A percentile compares a stretch with the other conserved stretches of the same genome.
Conservation (phyloP, 805 yeast species). For the Tetrapisispora pingtungensis region DNA sequence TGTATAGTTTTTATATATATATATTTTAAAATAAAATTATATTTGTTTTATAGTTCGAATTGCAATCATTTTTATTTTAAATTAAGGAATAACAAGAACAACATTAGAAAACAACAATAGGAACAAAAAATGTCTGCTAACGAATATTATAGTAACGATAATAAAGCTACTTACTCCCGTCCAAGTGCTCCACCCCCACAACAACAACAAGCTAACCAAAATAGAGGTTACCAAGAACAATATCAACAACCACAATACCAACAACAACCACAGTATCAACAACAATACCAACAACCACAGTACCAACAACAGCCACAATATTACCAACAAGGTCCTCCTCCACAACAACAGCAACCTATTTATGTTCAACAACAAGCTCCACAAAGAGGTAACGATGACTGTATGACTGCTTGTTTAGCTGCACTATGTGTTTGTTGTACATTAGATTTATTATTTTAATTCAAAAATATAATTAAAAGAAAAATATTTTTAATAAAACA, state of each 20-base stretch:
- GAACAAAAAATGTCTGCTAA: slow-evolving; percentile 18
- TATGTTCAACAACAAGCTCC: slow-evolving; percentile 43
- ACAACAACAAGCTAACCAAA: slow-evolving; percentile 4
- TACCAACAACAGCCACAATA: slow-evolving; percentile 32
- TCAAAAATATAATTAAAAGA: not conserved
- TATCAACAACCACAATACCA: slow-evolving; percentile 6
- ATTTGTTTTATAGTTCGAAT: too few relatives aligned
- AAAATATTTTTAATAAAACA: not conserved
- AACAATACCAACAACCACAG: slow-evolving; percentile 29
- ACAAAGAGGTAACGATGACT: slow-evolving; percentile 30
- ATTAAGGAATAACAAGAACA: too few relatives aligned
- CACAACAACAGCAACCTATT: slow-evolving; percentile 39
- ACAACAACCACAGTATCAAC: slow-evolving; percentile 11
- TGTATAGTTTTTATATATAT: too few relatives aligned
- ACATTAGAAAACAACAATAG: too few relatives aligned
- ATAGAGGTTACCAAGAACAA: slow-evolving; percentile 9
- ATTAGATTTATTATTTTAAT: slow-evolving; percentile 39
- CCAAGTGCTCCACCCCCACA: slow-evolving; percentile 23
- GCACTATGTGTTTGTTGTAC: slow-evolving; percentile 49
- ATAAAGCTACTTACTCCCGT: slow-evolving; percentile 14
- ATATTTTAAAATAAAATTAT: too few relatives aligned
- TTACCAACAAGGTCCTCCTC: slow-evolving; percentile 32
- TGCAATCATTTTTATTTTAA: too few relatives aligned
- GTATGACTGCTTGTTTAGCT: slow-evolving; percentile 45
- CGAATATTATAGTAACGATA: slow-evolving; percentile 17